phyloP scores from a whole-genome alignment of 352 stramenopile genomes.

The Phytophthora multivora region DNA sequence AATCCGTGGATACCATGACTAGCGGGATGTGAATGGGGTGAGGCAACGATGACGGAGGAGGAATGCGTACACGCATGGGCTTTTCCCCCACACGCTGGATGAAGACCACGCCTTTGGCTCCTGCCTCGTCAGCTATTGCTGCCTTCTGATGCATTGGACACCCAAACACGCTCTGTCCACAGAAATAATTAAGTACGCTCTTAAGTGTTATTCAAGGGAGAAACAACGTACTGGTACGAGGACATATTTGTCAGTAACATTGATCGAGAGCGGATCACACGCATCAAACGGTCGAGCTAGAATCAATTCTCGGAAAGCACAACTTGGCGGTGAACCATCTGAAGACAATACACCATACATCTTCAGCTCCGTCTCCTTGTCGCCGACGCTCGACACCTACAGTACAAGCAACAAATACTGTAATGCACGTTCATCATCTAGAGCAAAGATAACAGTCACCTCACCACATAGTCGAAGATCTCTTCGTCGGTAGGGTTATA shows the following conservation, averaged over 20 bases:
- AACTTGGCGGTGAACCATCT: conserved; percentile 59
- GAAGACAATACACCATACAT: conserved; percentile 67
- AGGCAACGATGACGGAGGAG: conserved; percentile 38
- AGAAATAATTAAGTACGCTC: neutral
- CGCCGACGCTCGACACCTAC: conserved; percentile 52
- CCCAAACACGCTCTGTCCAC: conserved; percentile 40
- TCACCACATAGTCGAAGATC: conserved; percentile 59
- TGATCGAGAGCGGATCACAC: conserved; percentile 48
- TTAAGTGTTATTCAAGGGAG: neutral
- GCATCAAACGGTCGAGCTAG: conserved; percentile 60
- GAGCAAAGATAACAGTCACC: neutral
- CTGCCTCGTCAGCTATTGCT: conserved; percentile 55
- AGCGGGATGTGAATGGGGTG: conserved; percentile 55
- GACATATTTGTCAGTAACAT: conserved; percentile 61
- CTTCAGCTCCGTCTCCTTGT: conserved; percentile 44
- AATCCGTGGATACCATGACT: conserved; percentile 72
- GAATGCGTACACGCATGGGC: conserved; percentile 55
- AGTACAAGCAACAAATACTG: conserved; percentile 10
- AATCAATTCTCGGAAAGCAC: conserved; percentile 53
- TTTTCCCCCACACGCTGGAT: conserved; percentile 61
- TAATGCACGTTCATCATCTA: neutral
- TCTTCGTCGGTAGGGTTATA: conserved; percentile 19
- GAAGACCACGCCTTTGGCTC: conserved; percentile 65
- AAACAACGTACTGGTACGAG: conserved; percentile 51
- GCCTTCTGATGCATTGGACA: conserved; percentile 77